Base-by-base conservation (phyloP, 2,329 filamentous ascomycete genomes). In the Fusarium camptoceras region DNA sequence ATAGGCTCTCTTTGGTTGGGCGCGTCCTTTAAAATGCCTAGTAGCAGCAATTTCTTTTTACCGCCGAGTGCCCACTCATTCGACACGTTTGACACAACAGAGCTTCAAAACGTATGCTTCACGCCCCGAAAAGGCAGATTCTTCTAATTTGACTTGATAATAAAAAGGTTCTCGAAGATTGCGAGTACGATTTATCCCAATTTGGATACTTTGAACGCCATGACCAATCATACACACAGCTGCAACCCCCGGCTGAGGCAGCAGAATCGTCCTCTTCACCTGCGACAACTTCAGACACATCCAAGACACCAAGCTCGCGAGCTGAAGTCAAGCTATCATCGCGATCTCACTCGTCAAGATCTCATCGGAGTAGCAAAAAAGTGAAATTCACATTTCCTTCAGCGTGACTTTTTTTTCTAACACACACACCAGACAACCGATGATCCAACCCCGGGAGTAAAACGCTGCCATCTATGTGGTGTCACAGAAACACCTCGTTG, bases 401-500 rank as follows among this genome's bases (percentile, higher is more conserved):
- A 15, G 5, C 12, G 4, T 30, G 8, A 11, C n/a, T n/a, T n/a
- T 30, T 48, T 3, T 18, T 16, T 20, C 46, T 48, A 15, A 48
- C 54, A 49, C 12, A 7, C 4, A 11, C 9, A 20, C n/a, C 16
- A 53, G 39, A 15, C 27, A 18, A 11, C 16, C 2, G 24, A 22
- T 11, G 18, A 51, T 9, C 7, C 9, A 28, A 7, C 15, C 4
- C 11, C 18, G 0, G 24, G 9, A 28, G 14, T 41, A 18, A 59
- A 44, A 6, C 28, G 47, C 6, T 59, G 55, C 5, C 24, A 59
- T 22, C 7, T 41, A 20, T 55, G 55, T 14, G 48, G 39, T 18
- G 37, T 34, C 1, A 55, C 48, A 16, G 48, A 59, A 11, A 59
- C 55, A 54, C 55, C 48, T 24, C 47, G 28, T 24, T 58, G 55